Percentiles rank a stretch among this genome's conserved stretches.
These are phyloP conservation scores for Termitomyces sp. DNA, from an alignment of 768 basidiomycete genomes.

Conservation along the genomic window DNA sequence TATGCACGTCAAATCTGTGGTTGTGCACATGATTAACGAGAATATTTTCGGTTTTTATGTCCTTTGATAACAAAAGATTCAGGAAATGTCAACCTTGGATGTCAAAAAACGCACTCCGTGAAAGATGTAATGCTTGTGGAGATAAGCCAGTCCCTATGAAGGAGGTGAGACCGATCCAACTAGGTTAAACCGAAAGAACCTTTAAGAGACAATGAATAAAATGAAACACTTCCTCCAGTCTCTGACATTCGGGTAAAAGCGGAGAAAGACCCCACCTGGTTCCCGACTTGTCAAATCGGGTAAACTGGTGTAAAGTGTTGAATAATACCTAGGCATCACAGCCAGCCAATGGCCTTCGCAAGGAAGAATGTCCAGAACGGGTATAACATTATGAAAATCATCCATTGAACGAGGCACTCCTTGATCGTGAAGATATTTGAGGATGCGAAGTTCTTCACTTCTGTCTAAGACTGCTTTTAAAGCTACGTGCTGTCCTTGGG, in stretches of 20 bases:
- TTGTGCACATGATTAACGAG: constrained; percentile 15
- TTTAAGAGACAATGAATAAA: too few relatives aligned
- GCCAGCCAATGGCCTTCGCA: too few relatives aligned
- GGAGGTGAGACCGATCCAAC: neutral
- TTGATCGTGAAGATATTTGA: constrained; percentile 1
- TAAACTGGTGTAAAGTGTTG: neutral
- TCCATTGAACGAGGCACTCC: too few relatives aligned
- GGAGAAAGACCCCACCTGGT: constrained; percentile 2
- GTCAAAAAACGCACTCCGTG: constrained; percentile 17
- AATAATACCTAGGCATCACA: too few relatives aligned
- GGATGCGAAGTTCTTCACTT: constrained; percentile 1
- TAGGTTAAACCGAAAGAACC: neutral
- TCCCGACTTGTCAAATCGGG: neutral
- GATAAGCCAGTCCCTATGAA: constrained; percentile 14
- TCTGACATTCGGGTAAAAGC: neutral
- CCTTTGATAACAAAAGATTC: neutral
- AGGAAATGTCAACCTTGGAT: neutral
- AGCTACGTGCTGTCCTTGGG: too few relatives aligned
- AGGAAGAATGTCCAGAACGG: too few relatives aligned
- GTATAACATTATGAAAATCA: too few relatives aligned
- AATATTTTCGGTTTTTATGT: constrained; percentile 15
- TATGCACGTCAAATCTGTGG: neutral
- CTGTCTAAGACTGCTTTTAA: neutral
- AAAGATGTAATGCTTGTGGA: constrained; percentile 15
- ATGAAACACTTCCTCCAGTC: neutral